phyloP scores from a whole-genome alignment of 2,329 filamentous ascomycete species.

The Aspergillus puulaauensis region DNA sequence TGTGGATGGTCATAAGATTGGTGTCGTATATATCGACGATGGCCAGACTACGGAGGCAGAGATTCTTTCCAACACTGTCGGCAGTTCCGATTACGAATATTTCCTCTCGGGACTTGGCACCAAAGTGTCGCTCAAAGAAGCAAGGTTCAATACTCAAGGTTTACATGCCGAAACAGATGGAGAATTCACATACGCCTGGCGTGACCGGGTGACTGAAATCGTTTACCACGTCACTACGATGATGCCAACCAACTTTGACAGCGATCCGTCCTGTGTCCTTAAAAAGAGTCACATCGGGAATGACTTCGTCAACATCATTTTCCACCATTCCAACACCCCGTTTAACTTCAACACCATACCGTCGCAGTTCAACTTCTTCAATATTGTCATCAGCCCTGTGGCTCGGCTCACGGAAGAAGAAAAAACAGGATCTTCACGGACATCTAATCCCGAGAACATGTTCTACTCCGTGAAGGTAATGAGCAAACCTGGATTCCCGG shows the following conservation, averaged over 20 bases:
- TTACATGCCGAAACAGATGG: constrained; percentile 83
- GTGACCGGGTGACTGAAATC: constrained; percentile 90
- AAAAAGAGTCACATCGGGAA: constrained; percentile 98
- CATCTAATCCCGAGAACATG: constrained; percentile 35
- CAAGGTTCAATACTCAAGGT: constrained; percentile 90
- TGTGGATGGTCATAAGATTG: constrained; percentile 92
- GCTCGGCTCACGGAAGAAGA: constrained; percentile 36
- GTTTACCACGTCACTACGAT: constrained; percentile 95
- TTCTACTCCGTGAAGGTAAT: constrained; percentile 92
- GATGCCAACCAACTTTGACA: constrained; percentile 85
- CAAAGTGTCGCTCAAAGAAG: constrained; percentile 74
- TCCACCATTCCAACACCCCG: constrained; percentile 89
- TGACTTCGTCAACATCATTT: constrained; percentile 96
- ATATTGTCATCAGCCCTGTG: constrained; percentile 92
- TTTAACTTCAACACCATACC: constrained; percentile 92
- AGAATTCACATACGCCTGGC: constrained; percentile 88
- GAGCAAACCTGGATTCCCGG: constrained; percentile 83
- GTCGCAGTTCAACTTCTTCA: constrained; percentile 93
- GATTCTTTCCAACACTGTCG: constrained; percentile 82
- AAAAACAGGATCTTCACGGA: constrained; percentile 34
- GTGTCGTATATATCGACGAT: constrained; percentile 88
- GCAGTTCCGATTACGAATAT: constrained; percentile 82
- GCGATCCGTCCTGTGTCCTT: constrained; percentile 71
- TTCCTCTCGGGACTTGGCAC: constrained; percentile 83
- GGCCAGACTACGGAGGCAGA: constrained; percentile 79